Evolutionary conservation across 2,329 filamentous ascomycete genomes (phyloP), one percentile per base, ranked within the genome.

Genomic region (Dothiorella sarmentorum): DNA sequence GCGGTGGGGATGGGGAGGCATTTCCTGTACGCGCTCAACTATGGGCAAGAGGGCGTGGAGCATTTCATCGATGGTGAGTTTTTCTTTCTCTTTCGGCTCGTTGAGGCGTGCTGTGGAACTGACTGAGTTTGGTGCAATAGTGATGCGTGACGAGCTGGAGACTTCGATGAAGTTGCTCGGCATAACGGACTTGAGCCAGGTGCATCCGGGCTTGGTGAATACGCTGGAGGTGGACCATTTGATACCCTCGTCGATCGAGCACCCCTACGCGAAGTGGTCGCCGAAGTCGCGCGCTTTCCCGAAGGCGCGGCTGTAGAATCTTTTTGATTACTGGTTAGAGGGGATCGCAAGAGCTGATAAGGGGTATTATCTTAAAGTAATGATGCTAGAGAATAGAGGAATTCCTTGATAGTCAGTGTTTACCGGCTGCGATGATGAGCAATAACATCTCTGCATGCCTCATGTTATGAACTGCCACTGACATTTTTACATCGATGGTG

Each of bases 101-200:
- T n/a, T n/a, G n/a, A n/a, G n/a, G n/a, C n/a, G n/a, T n/a, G n/a
- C n/a, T n/a, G n/a, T n/a, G n/a, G n/a, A n/a, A 29, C 49, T 31
- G 3, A 33, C 45, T 26, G 0, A 13, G 29, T 10, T 17, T 17
- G 24, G 5, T 40, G 11, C 35, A 17, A n/a, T 29, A 65, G 68
- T 78, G 24, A 65, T 79, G 40, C 68, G 71, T 26, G 85, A 88
- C 61, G 85, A 89, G 67, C 69, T 88, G 3, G 80, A 85, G 63
- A 86, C 82, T 2, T 84, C 84, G 2, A 88, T 88, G 85, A 79
- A 81, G 24, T 78, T 87, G 68, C 81, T 85, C 59, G 86, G 86
- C 2, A 77, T 88, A 31, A 86, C 83, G 1, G 78, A 82, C 61
- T 71, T 88, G 9, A 77, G 81, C 56, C 78, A 86, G 66, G 77